Evolutionary conservation across 805 yeast species (phyloP).

Genomic region (Teunomyces barrocoloradensis): DNA sequence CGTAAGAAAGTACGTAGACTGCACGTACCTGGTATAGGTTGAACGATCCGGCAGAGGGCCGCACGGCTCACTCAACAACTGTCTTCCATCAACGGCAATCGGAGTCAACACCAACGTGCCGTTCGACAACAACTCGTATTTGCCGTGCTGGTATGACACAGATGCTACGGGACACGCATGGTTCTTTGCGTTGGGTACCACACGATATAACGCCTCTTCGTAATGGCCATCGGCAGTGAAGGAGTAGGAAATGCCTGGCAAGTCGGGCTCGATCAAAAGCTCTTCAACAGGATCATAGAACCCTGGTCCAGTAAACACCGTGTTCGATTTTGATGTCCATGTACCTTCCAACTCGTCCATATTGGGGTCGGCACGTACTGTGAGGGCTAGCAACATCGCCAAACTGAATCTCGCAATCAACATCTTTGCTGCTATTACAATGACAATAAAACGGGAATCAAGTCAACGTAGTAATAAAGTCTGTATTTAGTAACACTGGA

Average conservation of each 20-base stretch:
- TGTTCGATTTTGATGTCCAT: constrained; percentile 91
- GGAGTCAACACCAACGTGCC: constrained; percentile 74
- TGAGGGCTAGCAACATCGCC: constrained; percentile 8
- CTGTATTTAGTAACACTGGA: too few species aligned
- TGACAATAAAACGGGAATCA: background rate
- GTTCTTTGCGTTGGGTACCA: constrained; percentile 63
- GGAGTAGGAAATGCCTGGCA: constrained; percentile 91
- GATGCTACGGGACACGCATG: constrained; percentile 85
- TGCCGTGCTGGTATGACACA: constrained; percentile 86
- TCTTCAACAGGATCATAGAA: constrained; percentile 97
- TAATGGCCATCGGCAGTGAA: constrained; percentile 90
- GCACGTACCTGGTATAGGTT: constrained; percentile 68
- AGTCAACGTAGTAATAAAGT: too few species aligned
- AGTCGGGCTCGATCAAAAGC: constrained; percentile 87
- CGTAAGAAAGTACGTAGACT: constrained; percentile 55
- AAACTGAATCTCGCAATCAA: constrained; percentile 3
- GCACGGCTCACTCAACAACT: constrained; percentile 86
- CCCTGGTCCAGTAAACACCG: constrained; percentile 95
- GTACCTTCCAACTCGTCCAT: constrained; percentile 70
- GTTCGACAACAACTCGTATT: constrained; percentile 57
- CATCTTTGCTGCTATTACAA: background rate
- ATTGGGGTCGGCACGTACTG: constrained; percentile 30
- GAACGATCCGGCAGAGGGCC: constrained; percentile 45
- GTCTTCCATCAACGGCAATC: constrained; percentile 87
- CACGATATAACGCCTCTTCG: constrained; percentile 86